Evolutionary conservation across 208 protist species (phyloP).

Genomic region (Leishmania amazonensis): DNA sequence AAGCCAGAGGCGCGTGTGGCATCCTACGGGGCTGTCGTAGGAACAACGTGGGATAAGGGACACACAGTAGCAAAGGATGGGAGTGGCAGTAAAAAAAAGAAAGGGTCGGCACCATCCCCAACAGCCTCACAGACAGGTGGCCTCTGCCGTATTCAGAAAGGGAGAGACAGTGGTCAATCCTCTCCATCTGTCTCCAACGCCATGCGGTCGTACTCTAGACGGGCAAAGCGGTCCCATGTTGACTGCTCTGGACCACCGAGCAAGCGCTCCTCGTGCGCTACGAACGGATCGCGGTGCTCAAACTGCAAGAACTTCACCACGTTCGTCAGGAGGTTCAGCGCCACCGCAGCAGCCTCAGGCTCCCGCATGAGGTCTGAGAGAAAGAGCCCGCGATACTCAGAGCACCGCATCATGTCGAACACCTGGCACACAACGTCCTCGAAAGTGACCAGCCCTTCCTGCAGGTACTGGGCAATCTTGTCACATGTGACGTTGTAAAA

Average conservation of each 20-base stretch:
- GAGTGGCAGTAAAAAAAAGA: not conserved
- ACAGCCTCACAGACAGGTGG: not conserved
- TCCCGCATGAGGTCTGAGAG: slow-evolving; percentile 89
- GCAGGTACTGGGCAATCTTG: slow-evolving; percentile 69
- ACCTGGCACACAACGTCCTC: slow-evolving; percentile 94
- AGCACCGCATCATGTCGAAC: slow-evolving; percentile 91
- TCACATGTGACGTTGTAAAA: slow-evolving; percentile 92
- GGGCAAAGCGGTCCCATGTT: slow-evolving; percentile 93
- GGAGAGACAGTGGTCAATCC: slow-evolving; percentile 14
- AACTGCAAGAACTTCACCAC: slow-evolving; percentile 93
- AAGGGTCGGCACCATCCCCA: not conserved
- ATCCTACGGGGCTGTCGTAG: not conserved
- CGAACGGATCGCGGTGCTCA: slow-evolving; percentile 92
- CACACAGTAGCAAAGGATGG: not conserved
- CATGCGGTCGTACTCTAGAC: slow-evolving; percentile 94
- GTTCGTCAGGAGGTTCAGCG: slow-evolving; percentile 95
- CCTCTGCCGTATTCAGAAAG: not conserved
- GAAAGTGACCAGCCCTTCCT: slow-evolving; percentile 79
- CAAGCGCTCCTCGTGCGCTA: slow-evolving; percentile 75
- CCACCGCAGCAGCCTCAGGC: slow-evolving; percentile 74
- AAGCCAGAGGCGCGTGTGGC: not conserved
- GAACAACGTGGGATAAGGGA: not conserved
- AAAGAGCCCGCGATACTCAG: slow-evolving; percentile 52
- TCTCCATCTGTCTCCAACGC: slow-evolving; percentile 73
- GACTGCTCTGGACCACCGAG: slow-evolving; percentile 70